Evolutionary conservation across 2,329 filamentous ascomycete species (phyloP).

Genomic region (Cladosporium oxysporum): DNA sequence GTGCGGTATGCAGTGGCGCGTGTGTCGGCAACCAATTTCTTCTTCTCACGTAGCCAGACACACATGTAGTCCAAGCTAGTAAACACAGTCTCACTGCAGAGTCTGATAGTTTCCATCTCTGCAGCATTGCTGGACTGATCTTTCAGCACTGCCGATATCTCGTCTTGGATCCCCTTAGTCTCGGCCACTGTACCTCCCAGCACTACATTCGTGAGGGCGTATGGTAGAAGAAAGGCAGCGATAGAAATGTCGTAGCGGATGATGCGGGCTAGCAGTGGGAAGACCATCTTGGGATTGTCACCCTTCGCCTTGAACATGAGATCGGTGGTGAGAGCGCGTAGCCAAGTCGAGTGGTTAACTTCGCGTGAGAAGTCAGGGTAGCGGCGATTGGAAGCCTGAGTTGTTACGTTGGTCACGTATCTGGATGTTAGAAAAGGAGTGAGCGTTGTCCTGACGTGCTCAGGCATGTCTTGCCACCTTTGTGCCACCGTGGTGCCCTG

Average conservation of each 20-base stretch:
- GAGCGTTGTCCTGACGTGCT: constrained; percentile 76
- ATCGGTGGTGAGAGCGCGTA: constrained; percentile 77
- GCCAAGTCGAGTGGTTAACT: constrained; percentile 76
- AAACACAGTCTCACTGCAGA: constrained; percentile 92
- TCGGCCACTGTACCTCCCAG: constrained; percentile 69
- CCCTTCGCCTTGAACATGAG: constrained; percentile 77
- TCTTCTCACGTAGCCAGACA: constrained; percentile 82
- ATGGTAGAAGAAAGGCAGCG: constrained; percentile 85
- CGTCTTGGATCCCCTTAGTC: constrained; percentile 65
- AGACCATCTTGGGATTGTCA: constrained; percentile 72
- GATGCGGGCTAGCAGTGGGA: constrained; percentile 76
- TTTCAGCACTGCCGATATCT: constrained; percentile 73
- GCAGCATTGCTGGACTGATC: constrained; percentile 57
- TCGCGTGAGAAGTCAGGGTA: constrained; percentile 78
- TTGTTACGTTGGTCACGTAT: constrained; percentile 60
- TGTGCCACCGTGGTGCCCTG: constrained; percentile 64
- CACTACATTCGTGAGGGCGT: constrained; percentile 79
- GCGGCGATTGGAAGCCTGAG: constrained; percentile 32
- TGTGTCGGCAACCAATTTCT: constrained; percentile 49
- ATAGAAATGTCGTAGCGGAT: constrained; percentile 84
- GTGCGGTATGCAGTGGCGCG: constrained; percentile 46
- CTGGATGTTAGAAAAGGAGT: constrained; percentile 84
- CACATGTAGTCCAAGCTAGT: constrained; percentile 88
- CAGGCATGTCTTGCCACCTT: constrained; percentile 77
- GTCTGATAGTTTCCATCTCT: constrained; percentile 73